Base-by-base conservation (phyloP, 805 yeast species). In the Torulaspora franciscae region DNA sequence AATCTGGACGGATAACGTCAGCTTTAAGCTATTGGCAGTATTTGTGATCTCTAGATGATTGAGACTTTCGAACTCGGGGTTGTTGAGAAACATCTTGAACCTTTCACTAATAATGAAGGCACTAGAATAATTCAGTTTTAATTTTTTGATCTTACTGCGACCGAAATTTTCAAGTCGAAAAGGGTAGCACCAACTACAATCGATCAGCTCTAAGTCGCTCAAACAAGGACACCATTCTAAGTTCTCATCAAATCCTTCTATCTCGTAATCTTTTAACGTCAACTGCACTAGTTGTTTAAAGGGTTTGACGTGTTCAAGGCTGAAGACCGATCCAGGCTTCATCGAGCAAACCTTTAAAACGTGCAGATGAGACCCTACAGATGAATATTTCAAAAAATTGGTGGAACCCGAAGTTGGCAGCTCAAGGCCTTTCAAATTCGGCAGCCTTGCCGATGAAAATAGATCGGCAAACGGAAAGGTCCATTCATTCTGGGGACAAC, bases 171-270 rank as follows among this genome's bases (percentile, higher is more conserved):
- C 58, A 35, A 76, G 55, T 14, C 69, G 65, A 52, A 77, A 77
- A 1, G 83, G 83, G 49, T 75, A 78, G 47, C 74, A 75, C 82
- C 83, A 78, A 1, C 73, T 70, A 57, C 83, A 78, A 49, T 77
- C 67, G 10, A 56, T 50, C 4, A 78, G 51, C 3, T 56, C 49
- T 22, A 76, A 50, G 2, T 50, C 51, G 4, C 52, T 51, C 24
- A 71, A 53, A 1, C 49, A 30, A 4, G 57, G 53, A 1, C 56
- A 49, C 8, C 54, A 41, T 1, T 48, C 55, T 6, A 51, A 54
- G 22, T 64, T 64, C 2, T 58, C 57, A 19, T 47, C 62, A 58
- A 76, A 77, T 62, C 61, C 68, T 56, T 62, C 77, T 57, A 65
- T 72, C 61, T 58, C 67, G 40, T 62, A 77, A 14, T 71, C 66